A percentile compares a stretch with the other conserved stretches of the same genome.
These are phyloP conservation scores for Xerocomus amazonicus DNA, from an alignment of 1,284 basidiomycete genomes.

Conservation along the genomic window DNA sequence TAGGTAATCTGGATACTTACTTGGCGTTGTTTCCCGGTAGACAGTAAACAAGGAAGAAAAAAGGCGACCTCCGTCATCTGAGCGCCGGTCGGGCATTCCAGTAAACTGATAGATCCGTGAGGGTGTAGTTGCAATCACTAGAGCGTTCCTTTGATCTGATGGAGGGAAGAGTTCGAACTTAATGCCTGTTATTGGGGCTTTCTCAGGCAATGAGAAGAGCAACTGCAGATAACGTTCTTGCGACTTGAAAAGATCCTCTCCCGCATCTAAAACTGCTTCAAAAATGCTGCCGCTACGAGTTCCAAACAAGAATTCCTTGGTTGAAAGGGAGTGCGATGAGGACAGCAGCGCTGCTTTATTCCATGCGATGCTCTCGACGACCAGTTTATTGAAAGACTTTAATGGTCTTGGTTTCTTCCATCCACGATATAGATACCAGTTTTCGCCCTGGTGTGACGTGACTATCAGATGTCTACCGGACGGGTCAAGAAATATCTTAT, in stretches of 20 bases:
- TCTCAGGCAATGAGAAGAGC: slow-evolving; percentile 78
- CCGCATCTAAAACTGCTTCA: slow-evolving; percentile 80
- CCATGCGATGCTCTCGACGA: slow-evolving; percentile 94
- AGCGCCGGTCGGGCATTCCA: slow-evolving; percentile 61
- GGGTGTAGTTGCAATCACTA: slow-evolving; percentile 83
- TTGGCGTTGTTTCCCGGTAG: slow-evolving; percentile 74
- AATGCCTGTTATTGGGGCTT: slow-evolving; percentile 77
- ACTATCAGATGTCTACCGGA: slow-evolving; percentile 88
- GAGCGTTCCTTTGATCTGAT: slow-evolving; percentile 53
- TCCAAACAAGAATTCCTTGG: slow-evolving; percentile 87
- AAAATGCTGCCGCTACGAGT: slow-evolving; percentile 81
- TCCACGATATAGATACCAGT: slow-evolving; percentile 84
- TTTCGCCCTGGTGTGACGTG: slow-evolving; percentile 85
- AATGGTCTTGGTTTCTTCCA: slow-evolving; percentile 80
- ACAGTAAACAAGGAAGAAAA: slow-evolving; percentile 71
- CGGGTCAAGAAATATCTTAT: slow-evolving; percentile 88
- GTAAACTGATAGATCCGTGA: slow-evolving; percentile 91
- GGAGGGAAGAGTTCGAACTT: slow-evolving; percentile 74
- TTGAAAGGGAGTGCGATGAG: slow-evolving; percentile 64
- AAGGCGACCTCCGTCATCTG: slow-evolving; percentile 74
- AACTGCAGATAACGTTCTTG: slow-evolving; percentile 78
- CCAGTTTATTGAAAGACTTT: slow-evolving; percentile 76
- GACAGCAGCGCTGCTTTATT: slow-evolving; percentile 73
- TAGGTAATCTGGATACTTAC: slow-evolving; percentile 44
- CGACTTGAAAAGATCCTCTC: slow-evolving; percentile 91